Evolutionary conservation across 176 grass and related monocot species (phyloP).

Genomic region (Musa itinerans): DNA sequence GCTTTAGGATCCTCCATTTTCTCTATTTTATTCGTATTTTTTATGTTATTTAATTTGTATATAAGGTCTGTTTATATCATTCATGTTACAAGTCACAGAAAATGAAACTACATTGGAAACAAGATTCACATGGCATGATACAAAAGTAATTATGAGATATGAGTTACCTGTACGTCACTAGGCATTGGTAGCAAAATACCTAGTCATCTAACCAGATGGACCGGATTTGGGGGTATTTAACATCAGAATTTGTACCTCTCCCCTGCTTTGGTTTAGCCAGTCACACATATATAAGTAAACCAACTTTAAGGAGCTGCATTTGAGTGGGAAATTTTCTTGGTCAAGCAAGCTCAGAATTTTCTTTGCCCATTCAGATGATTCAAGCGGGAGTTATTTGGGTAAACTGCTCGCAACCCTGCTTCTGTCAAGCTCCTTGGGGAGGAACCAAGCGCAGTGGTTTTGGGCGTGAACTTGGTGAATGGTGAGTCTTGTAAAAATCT

Average conservation of each 20-base stretch:
- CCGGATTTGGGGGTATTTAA: too few species aligned
- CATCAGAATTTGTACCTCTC: not conserved
- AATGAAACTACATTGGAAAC: not conserved
- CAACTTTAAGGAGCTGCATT: not conserved
- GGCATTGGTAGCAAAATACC: not conserved
- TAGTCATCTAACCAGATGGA: too few species aligned
- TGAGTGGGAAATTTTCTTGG: not conserved
- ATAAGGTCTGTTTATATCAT: too few species aligned
- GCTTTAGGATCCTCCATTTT: too few species aligned
- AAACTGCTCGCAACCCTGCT: conserved; percentile 98
- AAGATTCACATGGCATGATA: not conserved
- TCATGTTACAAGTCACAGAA: not conserved
- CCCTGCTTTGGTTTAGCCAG: not conserved
- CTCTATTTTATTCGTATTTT: too few species aligned
- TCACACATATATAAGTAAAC: not conserved
- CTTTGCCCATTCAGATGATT: conserved; percentile 39
- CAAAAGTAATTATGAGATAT: not conserved
- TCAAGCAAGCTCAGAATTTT: not conserved
- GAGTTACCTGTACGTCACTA: not conserved
- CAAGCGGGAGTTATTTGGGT: conserved; percentile 66
- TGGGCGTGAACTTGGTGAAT: conserved; percentile 89
- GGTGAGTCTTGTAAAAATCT: conserved; percentile 29
- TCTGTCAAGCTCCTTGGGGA: conserved; percentile 94
- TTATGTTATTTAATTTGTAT: too few species aligned
- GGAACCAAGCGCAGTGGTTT: conserved; percentile 96